phyloP scores from a whole-genome alignment of 2,329 filamentous ascomycete genomes.

The Penicillium griseofulvum region DNA sequence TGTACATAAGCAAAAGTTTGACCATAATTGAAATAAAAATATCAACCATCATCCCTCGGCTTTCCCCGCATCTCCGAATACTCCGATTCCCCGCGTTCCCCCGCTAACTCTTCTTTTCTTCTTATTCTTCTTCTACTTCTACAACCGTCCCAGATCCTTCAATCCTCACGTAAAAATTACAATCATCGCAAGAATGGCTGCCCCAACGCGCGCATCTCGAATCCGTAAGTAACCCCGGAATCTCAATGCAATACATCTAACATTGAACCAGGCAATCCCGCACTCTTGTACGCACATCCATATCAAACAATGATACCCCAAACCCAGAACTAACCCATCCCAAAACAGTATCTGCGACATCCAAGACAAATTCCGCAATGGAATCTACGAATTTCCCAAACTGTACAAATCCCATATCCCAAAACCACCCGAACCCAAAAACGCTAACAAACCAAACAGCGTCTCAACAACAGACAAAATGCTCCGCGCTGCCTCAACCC shows the following conservation, averaged over 20 bases:
- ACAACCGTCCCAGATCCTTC: background rate
- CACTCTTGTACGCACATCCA: slow-evolving; percentile 42
- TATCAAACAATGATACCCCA: background rate
- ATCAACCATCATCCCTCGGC: slow-evolving; percentile 12
- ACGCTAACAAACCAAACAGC: slow-evolving; percentile 38
- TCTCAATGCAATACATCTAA: background rate
- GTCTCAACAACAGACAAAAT: slow-evolving; percentile 67
- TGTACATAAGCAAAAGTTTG: slow-evolving; percentile 2
- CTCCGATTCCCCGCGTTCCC: slow-evolving; percentile 5
- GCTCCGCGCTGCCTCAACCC: slow-evolving; percentile 54
- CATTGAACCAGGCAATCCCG: slow-evolving; percentile 42
- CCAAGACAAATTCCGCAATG: slow-evolving; percentile 82
- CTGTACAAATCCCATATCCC: slow-evolving; percentile 53
- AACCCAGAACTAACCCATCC: background rate
- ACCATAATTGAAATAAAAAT: background rate
- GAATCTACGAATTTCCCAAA: slow-evolving; percentile 81
- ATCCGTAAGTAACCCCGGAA: slow-evolving; percentile 26
- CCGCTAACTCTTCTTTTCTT: background rate
- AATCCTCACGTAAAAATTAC: background rate
- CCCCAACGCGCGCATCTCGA: slow-evolving; percentile 12
- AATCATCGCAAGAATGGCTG: slow-evolving; percentile 7
- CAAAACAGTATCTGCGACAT: slow-evolving; percentile 78
- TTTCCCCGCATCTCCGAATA: slow-evolving; percentile 20
- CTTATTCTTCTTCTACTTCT: background rate
- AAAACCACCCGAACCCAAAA: background rate